Evolutionary conservation across 805 yeast species (phyloP).

Genomic region (Candida rishiriensis): DNA sequence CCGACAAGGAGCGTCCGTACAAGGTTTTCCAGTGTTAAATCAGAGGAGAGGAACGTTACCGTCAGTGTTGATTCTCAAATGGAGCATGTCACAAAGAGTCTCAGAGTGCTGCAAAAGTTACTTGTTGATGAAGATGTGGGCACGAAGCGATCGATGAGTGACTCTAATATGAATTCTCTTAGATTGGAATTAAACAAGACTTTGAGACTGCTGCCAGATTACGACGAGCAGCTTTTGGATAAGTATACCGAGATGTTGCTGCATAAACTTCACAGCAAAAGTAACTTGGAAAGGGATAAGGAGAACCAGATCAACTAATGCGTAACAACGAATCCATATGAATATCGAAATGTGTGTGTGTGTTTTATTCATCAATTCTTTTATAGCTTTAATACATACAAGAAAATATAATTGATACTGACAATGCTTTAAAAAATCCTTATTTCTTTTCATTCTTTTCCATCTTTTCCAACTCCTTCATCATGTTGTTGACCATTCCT

Average conservation of each 20-base stretch:
- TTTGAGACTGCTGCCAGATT: slow-evolving; percentile 16
- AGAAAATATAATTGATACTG: too few relatives aligned
- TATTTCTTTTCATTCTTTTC: slow-evolving; percentile 2
- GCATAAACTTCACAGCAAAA: slow-evolving; percentile 6
- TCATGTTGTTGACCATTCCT: slow-evolving; percentile 17
- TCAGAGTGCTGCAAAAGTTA: slow-evolving; percentile 9
- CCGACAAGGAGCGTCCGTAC: slow-evolving; percentile 8
- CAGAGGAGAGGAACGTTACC: slow-evolving; percentile 3
- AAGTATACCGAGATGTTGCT: slow-evolving; percentile 11
- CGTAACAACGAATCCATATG: not conserved
- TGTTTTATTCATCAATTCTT: not conserved
- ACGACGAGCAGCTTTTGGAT: slow-evolving; percentile 12
- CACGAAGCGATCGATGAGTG: not conserved
- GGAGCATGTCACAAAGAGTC: slow-evolving; percentile 2
- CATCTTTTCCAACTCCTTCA: slow-evolving; percentile 20
- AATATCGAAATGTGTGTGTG: not conserved
- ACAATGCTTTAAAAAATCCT: not conserved
- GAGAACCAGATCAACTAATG: slow-evolving; percentile 11
- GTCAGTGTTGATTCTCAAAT: slow-evolving; percentile 1
- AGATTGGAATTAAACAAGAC: slow-evolving; percentile 12
- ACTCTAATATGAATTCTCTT: slow-evolving; percentile 3
- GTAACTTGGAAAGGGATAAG: slow-evolving; percentile 5
- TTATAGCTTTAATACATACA: too few relatives aligned
- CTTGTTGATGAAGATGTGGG: slow-evolving; percentile 4
- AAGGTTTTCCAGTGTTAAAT: slow-evolving; percentile 11